These are phyloP conservation scores for Ceratobasidium sp. DNA, from an alignment of 1,284 basidiomycete species.

Conservation along the genomic window DNA sequence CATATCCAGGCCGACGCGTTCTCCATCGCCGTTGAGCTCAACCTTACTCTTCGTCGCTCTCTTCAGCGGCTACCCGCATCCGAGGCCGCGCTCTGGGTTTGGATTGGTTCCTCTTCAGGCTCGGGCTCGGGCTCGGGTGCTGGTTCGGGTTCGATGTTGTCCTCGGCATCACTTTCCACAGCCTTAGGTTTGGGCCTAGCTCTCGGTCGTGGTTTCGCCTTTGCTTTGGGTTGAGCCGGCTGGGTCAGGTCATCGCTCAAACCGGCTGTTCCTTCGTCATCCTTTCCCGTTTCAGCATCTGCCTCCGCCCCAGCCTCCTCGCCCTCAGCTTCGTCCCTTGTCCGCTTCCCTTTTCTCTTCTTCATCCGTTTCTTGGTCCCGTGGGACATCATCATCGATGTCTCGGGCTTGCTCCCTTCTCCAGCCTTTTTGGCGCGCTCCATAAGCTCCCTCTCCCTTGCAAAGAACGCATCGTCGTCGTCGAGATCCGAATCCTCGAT, in stretches of 20 bases:
- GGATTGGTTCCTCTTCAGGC: neutral
- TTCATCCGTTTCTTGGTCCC: conserved; percentile 47
- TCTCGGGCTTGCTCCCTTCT: conserved; percentile 52
- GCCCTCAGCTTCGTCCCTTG: neutral
- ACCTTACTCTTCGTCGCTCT: conserved; percentile 14
- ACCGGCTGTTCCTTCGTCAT: neutral
- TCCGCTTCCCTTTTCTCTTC: conserved; percentile 25
- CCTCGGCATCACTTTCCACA: conserved; percentile 7
- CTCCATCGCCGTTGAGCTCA: neutral
- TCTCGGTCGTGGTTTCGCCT: conserved; percentile 9
- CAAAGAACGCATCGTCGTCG: conserved; percentile 78
- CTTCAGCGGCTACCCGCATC: conserved; percentile 17
- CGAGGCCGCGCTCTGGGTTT: conserved; percentile 3
- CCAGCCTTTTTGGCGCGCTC: conserved; percentile 60
- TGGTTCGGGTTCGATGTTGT: neutral
- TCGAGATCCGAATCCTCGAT: conserved; percentile 87
- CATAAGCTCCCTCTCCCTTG: conserved; percentile 65
- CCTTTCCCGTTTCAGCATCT: conserved; percentile 1
- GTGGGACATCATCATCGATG: conserved; percentile 41
- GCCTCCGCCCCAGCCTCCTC: conserved; percentile 1
- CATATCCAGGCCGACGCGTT: neutral
- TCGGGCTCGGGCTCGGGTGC: neutral
- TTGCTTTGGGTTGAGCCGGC: neutral
- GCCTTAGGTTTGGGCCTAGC: conserved; percentile 18
- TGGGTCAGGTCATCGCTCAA: neutral